Base-by-base conservation (phyloP, 2,329 filamentous ascomycete species). In the Keithomyces neogunnii region DNA sequence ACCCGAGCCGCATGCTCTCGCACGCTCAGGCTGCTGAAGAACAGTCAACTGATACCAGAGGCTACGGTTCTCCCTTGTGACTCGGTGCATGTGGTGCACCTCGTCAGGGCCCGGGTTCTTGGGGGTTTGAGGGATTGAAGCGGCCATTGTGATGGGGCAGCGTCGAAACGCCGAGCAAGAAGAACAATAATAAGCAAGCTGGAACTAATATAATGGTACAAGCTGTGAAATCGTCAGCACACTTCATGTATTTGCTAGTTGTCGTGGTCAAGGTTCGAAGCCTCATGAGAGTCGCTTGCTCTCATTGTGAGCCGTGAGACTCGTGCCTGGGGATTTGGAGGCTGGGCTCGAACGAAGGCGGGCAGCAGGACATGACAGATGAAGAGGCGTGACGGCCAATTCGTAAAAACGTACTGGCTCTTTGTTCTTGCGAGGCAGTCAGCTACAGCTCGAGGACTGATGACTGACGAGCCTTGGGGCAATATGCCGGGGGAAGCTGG, bases 11-110 rank as follows among this genome's bases (percentile, higher is more conserved):
- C 93, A 99, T 51, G 93, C 93, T 74, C 93, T 82, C 47, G 93
- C 92, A 62, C 91, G 88, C 72, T 95, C 87, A 26, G 93, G 93
- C 67, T 97, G 89, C 71, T 99, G 93, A 61, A 96, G 84, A 51
- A 97, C 90, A 53, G 81, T 83, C 68, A 97, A 75, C 57, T 80
- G 77, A 69, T 97, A 97, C 64, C 82, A 89, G 59, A 96, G 79
- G 56, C 77, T 82, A 59, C 88, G 83, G 55, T 88, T 88, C 60
- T 86, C 84, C 60, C 82, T 83, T 42, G 89, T 95, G 49, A 63
- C 57, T 46, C 70, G 67, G 47, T 69, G 66, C 49, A 70, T 65
- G 50, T 79, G 73, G 48, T 86, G 76, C 54, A 67, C 58, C 46
- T 65, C 60, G 48, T 74, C 66, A 56, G 62, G 65, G 52, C 59